Evolutionary conservation across 1,139 yeast species (phyloP).

Genomic region (Ashbya aceris): DNA sequence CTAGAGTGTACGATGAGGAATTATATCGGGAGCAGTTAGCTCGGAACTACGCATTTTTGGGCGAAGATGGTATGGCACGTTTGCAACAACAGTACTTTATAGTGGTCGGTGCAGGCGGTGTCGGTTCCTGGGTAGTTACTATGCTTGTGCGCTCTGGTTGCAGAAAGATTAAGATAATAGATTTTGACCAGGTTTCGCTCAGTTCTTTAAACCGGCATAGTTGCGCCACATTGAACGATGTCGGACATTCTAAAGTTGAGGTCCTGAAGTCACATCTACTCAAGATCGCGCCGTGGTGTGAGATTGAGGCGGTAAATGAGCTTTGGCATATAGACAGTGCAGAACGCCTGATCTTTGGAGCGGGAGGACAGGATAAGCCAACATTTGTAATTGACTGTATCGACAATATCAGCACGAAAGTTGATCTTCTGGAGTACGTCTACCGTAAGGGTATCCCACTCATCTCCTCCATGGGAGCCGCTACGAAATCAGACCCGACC

Average conservation of each 20-base stretch:
- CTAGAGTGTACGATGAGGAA: slow-evolving; percentile 49
- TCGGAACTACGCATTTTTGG: slow-evolving; percentile 82
- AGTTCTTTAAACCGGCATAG: slow-evolving; percentile 91
- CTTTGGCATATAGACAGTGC: slow-evolving; percentile 66
- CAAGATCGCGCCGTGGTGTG: slow-evolving; percentile 84
- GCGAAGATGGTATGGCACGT: slow-evolving; percentile 72
- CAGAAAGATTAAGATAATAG: slow-evolving; percentile 66
- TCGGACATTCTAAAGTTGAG: slow-evolving; percentile 81
- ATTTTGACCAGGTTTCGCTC: slow-evolving; percentile 90
- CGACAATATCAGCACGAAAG: slow-evolving; percentile 91
- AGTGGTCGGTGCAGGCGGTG: slow-evolving; percentile 98
- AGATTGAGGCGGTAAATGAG: slow-evolving; percentile 66
- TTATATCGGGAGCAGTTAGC: slow-evolving; percentile 86
- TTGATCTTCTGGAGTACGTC: slow-evolving; percentile 73
- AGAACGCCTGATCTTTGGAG: slow-evolving; percentile 47
- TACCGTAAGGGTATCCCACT: slow-evolving; percentile 49
- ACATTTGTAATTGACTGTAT: slow-evolving; percentile 86
- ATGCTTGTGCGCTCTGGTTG: slow-evolving; percentile 91
- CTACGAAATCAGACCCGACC: slow-evolving; percentile 81
- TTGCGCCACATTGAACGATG: slow-evolving; percentile 80
- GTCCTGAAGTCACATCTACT: slow-evolving; percentile 57
- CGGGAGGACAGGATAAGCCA: slow-evolving; percentile 40
- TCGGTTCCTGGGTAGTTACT: slow-evolving; percentile 93
- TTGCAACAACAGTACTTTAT: slow-evolving; percentile 68
- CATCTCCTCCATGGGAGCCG: slow-evolving; percentile 93